Conservation (phyloP, 208 protist species). For the Endotrypanum monterogeii region DNA sequence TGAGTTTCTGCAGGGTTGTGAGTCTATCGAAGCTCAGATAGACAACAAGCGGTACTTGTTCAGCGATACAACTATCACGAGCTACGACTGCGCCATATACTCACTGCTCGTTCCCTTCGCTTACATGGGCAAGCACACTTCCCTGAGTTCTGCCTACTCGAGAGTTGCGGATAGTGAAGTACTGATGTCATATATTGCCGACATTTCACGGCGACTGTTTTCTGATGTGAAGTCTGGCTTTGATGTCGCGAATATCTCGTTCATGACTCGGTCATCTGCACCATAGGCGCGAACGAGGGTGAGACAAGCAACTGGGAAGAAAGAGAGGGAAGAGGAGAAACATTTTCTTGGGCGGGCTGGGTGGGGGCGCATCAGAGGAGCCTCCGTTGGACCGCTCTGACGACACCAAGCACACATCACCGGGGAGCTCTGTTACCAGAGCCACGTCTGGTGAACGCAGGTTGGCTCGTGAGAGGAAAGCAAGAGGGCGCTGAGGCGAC, state of each 20-base stretch:
- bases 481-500: neutral
- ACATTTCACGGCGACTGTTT: slow-evolving; percentile 53
- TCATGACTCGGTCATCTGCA: neutral
- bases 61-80: slow-evolving; percentile 35
- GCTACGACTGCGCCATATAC: slow-evolving; percentile 75
- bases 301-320: neutral
- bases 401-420: neutral
- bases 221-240: slow-evolving; percentile 30
- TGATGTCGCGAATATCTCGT: slow-evolving; percentile 11
- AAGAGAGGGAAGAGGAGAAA: neutral
- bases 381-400: neutral
- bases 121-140: slow-evolving; percentile 39
- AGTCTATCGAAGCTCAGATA: slow-evolving; percentile 57
- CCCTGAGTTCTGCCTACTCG: slow-evolving; percentile 49
- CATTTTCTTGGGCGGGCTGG: neutral
- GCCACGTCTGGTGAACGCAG: neutral
- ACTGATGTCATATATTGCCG: slow-evolving; percentile 57
- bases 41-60: slow-evolving; percentile 44
- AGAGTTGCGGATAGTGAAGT: slow-evolving; percentile 48
- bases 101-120: slow-evolving; percentile 59
- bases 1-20: slow-evolving; percentile 44
- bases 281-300: neutral
- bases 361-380: neutral
- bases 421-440: neutral
- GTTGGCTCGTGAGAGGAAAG: neutral